Base-by-base conservation (phyloP, 176 grass and related monocot species). In the Cenchrus americanus region DNA sequence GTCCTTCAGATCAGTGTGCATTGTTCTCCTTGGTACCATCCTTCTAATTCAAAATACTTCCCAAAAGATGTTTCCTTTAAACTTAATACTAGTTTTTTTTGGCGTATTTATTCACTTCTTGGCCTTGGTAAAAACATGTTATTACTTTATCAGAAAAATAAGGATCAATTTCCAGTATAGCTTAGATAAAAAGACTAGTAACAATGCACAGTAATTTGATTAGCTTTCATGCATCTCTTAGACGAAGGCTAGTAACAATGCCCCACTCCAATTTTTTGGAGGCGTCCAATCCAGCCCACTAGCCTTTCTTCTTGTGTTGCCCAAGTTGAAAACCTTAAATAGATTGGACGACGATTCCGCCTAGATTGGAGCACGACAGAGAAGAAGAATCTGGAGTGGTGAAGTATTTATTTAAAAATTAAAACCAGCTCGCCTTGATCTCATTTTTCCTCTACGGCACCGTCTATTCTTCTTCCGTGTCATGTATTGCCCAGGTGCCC, bases 381-480 rank as follows among this genome's bases (percentile, higher is more conserved):
- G 34, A 37, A 37, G 34, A 37, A 37, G 34, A 37, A 37, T 37
- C 34, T 37, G 34, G 34, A 37, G 34, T 37, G 34, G 34, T 37
- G 34, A 37, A 0, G 34, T 37, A 4, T 37, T 37, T n/a, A n/a
- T n/a, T n/a, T n/a, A 30, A 30, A 30, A 30, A 70, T 62, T 66
- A 69, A 26, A 44, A 49, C 6, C 5, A 75, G 40, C 27, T 69
- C 54, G 27, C 23, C 14, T 19, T 5, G 57, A 46, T 62, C 40
- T 58, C 24, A 21, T 4, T 21, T 4, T 21, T 2, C 7, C 6
- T 42, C 60, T 44, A 2, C 34, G 84, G 74, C 79, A 63, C 41
- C 60, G 11, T 72, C 47, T 72, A 44, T 83, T 79, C 74, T 79
- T 86, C 73, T 66, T 34, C 50, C 4, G 67, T 66, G 79, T 86